A percentile compares a stretch with the other conserved stretches of the same genome.
phyloP scores from a whole-genome alignment of 352 stramenopile genomes.

The Thraustochytrium sp. region DNA sequence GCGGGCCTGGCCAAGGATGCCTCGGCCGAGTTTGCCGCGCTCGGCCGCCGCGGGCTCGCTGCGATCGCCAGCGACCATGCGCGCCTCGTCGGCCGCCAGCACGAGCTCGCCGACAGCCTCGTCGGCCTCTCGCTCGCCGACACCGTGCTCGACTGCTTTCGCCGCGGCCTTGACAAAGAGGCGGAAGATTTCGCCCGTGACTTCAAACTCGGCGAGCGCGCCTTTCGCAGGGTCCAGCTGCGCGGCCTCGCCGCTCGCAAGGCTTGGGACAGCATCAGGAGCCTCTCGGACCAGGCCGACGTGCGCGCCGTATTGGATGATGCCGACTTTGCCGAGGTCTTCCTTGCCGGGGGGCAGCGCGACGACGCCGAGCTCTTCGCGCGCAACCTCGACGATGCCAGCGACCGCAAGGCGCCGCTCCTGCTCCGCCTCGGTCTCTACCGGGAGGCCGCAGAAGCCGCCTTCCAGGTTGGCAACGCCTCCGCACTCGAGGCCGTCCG shows the following conservation, averaged over 20 bases:
- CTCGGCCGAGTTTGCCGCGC: background rate
- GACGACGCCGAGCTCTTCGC: background rate
- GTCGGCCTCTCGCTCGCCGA: conserved; percentile 21
- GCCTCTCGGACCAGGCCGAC: background rate
- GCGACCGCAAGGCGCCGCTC: background rate
- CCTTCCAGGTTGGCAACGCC: conserved; percentile 27
- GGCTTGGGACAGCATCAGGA: background rate
- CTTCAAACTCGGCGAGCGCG: background rate
- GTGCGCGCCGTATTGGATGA: conserved; percentile 22
- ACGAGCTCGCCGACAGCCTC: conserved; percentile 32
- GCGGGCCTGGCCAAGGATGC: background rate
- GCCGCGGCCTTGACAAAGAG: conserved; percentile 15
- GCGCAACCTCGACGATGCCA: background rate
- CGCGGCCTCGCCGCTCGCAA: conserved; percentile 25
- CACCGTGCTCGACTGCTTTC: conserved; percentile 27
- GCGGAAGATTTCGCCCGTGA: background rate
- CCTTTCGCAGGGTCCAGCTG: conserved; percentile 9
- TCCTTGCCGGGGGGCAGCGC: background rate
- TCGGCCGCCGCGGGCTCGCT: background rate
- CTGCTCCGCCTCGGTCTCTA: background rate
- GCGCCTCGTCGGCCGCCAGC: background rate
- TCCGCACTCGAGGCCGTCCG: background rate
- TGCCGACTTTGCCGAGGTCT: conserved; percentile 31
- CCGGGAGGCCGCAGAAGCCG: background rate
- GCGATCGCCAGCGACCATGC: background rate